Percentiles rank a stretch among this genome's conserved stretches.
Conservation (phyloP, 208 protist species). For the Acanthamoeba quina region DNA sequence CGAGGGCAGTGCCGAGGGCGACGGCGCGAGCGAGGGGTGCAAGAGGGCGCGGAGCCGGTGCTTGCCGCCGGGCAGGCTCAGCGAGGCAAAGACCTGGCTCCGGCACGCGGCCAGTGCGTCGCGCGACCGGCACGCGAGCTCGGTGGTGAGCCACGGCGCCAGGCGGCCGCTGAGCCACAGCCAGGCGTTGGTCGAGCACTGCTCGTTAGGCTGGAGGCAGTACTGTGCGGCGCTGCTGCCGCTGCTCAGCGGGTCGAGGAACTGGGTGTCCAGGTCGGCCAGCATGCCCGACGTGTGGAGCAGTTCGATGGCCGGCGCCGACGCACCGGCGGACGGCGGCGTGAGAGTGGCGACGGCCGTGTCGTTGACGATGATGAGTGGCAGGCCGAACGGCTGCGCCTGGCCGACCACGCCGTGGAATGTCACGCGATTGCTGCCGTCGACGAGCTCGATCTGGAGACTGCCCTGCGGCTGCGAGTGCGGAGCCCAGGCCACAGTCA, state of each 20-base stretch:
- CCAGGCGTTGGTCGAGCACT: conserved; percentile 19
- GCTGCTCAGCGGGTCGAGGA: background rate
- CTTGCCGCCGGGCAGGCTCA: background rate
- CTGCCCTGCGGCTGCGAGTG: background rate
- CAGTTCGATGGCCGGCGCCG: background rate
- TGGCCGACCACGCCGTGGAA: background rate
- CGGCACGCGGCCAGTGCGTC: background rate
- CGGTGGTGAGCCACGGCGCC: conserved; percentile 6
- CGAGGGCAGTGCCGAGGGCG: background rate
- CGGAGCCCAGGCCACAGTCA: background rate
- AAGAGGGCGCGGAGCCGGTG: background rate
- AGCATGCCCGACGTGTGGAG: background rate
- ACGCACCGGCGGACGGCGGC: background rate
- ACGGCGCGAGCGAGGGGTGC: background rate
- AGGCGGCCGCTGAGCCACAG: conserved; percentile 11
- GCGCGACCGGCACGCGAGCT: background rate
- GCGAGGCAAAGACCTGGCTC: background rate
- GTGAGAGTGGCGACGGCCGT: background rate
- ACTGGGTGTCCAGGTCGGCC: conserved; percentile 12
- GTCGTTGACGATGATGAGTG: background rate
- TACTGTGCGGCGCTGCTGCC: background rate
- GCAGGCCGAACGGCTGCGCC: background rate
- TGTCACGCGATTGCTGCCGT: background rate
- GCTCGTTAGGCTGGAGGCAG: conserved; percentile 31
- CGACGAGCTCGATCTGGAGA: background rate